Percentiles rank a stretch among this genome's conserved stretches.
These are phyloP conservation scores for Dipodascopsis uninucleata DNA, from an alignment of 805 yeast genomes.

Conservation along the genomic window DNA sequence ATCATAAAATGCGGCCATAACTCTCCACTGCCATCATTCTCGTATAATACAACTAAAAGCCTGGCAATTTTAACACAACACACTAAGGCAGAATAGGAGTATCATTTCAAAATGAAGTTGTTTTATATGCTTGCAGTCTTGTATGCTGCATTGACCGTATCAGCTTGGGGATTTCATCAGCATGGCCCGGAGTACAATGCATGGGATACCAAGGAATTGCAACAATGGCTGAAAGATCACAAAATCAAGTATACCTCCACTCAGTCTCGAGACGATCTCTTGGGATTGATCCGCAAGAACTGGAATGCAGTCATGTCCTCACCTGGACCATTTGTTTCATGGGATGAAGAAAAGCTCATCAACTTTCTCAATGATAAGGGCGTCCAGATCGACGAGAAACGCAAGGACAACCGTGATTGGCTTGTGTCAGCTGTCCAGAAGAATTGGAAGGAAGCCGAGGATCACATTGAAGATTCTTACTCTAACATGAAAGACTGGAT, in stretches of 20 bases:
- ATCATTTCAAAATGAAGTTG: no score
- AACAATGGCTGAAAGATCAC: constrained; percentile 22
- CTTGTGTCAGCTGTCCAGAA: constrained; percentile 10
- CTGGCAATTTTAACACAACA: no score
- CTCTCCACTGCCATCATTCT: no score
- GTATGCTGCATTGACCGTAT: neutral
- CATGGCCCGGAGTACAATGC: constrained; percentile 17
- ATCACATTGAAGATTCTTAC: constrained; percentile 9
- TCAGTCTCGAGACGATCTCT: constrained; percentile 20
- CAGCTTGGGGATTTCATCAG: neutral
- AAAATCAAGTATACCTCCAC: constrained; percentile 4
- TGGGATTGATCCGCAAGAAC: constrained; percentile 23
- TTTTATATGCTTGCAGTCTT: constrained; percentile 1
- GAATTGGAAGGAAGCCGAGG: constrained; percentile 9
- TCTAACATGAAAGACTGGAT: constrained; percentile 16
- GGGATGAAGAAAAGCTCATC: constrained; percentile 17
- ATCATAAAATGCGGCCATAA: no score
- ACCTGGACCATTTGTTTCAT: constrained; percentile 12
- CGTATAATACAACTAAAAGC: no score
- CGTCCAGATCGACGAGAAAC: constrained; percentile 9
- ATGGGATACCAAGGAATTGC: constrained; percentile 38
- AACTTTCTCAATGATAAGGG: constrained; percentile 15
- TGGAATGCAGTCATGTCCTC: constrained; percentile 18
- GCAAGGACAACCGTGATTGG: constrained; percentile 20
- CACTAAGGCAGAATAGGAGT: no score